A percentile compares a stretch with the other conserved stretches of the same genome.
Conservation (phyloP, 2,329 filamentous ascomycete species). For the Colletotrichum tofieldiae region DNA sequence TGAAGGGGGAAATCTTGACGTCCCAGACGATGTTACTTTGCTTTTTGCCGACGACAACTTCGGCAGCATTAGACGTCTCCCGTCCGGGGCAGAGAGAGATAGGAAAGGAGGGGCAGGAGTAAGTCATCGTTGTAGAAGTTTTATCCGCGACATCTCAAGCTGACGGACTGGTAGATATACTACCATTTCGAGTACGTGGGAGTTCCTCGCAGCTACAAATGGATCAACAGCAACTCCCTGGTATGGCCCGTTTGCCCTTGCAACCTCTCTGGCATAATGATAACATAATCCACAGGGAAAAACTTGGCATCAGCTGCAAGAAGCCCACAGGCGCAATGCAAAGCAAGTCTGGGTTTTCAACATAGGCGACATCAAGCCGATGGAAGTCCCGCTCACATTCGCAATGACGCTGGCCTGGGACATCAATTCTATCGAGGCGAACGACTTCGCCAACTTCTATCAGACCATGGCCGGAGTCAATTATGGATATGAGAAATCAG, state of each 20-base stretch:
- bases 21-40: constrained; percentile 74
- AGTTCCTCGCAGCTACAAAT: constrained; percentile 71
- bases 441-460: constrained; percentile 52
- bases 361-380: constrained; percentile 73
- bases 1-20: constrained; percentile 67
- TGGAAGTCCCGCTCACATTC: constrained; percentile 69
- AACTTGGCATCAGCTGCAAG: constrained; percentile 67
- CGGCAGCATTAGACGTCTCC: constrained; percentile 72
- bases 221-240: constrained; percentile 74
- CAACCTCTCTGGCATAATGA: rapidly evolving
- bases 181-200: constrained; percentile 76
- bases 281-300: constrained; percentile 49
- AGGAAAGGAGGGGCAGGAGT: constrained; percentile 72
- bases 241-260: constrained; percentile 48
- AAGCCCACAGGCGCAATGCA: constrained; percentile 65
- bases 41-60: constrained; percentile 77
- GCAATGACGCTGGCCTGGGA: constrained; percentile 73
- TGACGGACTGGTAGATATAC: constrained; percentile 52
- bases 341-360: constrained; percentile 75
- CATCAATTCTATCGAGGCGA: constrained; percentile 60
- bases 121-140: neutral
- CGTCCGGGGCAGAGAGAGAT: constrained; percentile 65
- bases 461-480: constrained; percentile 22
- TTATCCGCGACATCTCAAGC: constrained; percentile 34
- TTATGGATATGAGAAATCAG: constrained; percentile 63